A percentile compares a stretch with the other conserved stretches of the same genome.
Conservation (phyloP, 2,329 filamentous ascomycete species). For the Colletotrichum sp. region DNA sequence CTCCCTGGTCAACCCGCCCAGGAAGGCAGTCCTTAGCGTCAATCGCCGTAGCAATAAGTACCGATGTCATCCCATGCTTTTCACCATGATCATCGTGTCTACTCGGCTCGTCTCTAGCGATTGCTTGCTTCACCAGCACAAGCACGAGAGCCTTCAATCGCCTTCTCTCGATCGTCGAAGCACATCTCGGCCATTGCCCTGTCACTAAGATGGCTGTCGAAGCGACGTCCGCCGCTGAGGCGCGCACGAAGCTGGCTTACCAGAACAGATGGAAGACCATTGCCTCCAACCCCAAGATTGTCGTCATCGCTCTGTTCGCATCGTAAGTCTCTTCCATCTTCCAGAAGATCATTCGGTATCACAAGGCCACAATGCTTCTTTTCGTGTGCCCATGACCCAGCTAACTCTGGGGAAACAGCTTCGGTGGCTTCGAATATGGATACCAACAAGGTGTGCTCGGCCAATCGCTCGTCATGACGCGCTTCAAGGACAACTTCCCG, state of each 20-base stretch:
- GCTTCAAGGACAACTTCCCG: conserved; percentile 55
- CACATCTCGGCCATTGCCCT: not conserved
- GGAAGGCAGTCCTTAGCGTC: conserved; percentile 15
- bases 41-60: conserved; percentile 7
- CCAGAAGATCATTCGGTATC: conserved; percentile 33
- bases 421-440: conserved; percentile 57
- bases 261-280: conserved; percentile 32
- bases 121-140: not conserved
- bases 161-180: not conserved
- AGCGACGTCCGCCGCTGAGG: conserved; percentile 11
- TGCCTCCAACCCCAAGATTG: conserved; percentile 38
- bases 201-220: not conserved
- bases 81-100: not conserved
- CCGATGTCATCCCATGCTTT: not conserved
- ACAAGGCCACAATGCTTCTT: accelerated
- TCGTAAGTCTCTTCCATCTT: conserved; percentile 31
- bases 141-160: not conserved
- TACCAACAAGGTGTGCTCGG: conserved; percentile 60
- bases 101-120: not conserved
- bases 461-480: conserved; percentile 57
- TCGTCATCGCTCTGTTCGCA: conserved; percentile 45
- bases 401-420: conserved; percentile 30
- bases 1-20: not conserved
- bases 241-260: conserved; percentile 15
- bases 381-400: not conserved